Percentiles rank a stretch among this genome's conserved stretches.
phyloP scores from a whole-genome alignment of 805 yeast genomes.

The Gaillardinia entomophila region DNA sequence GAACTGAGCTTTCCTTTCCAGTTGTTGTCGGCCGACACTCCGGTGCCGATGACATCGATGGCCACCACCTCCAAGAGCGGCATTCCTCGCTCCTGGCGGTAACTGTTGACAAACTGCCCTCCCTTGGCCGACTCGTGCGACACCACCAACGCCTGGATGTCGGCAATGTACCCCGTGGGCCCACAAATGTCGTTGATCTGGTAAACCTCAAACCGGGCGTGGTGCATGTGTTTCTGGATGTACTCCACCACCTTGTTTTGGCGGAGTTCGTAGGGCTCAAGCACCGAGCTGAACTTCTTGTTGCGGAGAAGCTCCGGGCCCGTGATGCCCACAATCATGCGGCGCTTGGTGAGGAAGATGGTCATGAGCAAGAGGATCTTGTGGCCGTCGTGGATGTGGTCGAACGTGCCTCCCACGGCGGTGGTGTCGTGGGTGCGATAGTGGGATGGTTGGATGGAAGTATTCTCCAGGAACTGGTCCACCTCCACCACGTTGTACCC shows the following conservation, averaged over 20 bases:
- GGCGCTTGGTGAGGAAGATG: constrained; percentile 49
- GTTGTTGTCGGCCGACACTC: constrained; percentile 22
- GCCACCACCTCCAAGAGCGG: constrained; percentile 32
- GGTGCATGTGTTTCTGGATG: constrained; percentile 34
- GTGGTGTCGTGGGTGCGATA: too few species aligned
- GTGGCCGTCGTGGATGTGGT: constrained; percentile 94
- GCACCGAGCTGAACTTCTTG: constrained; percentile 62
- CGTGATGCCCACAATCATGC: constrained; percentile 77
- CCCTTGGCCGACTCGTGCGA: constrained; percentile 78
- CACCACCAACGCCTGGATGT: constrained; percentile 74
- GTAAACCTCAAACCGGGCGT: constrained; percentile 42
- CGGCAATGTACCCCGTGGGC: constrained; percentile 74
- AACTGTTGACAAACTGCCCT: constrained; percentile 64
- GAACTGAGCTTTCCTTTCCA: constrained; percentile 80
- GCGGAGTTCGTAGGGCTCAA: constrained; percentile 57
- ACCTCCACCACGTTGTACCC: too few species aligned
- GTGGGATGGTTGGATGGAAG: too few species aligned
- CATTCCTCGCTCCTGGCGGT: constrained; percentile 54
- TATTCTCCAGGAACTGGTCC: too few species aligned
- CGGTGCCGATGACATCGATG: constrained; percentile 58
- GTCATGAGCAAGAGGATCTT: constrained; percentile 74
- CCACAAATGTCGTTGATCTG: constrained; percentile 87
- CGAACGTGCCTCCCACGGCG: constrained; percentile 96
- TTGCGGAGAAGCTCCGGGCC: constrained; percentile 66
- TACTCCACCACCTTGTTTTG: constrained; percentile 43